Base-by-base conservation (phyloP, 805 yeast species). In the Kodamaea hsintzibuensis region DNA sequence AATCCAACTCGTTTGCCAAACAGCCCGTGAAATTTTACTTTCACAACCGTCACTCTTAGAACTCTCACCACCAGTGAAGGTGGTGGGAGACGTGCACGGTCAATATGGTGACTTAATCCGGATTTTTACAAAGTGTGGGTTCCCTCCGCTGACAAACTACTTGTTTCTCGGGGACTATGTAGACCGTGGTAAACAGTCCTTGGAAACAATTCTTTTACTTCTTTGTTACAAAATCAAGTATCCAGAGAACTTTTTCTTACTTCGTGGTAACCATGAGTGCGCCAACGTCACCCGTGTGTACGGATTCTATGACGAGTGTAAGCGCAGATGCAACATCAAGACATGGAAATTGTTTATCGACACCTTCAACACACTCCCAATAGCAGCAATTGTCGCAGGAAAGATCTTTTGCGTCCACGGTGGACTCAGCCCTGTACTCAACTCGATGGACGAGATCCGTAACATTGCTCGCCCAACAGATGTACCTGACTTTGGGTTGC, bases 281-380 rank as follows among this genome's bases (percentile, higher is more conserved):
- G 98, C 99, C 17, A 91, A 90, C 65, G 96, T 95, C 53, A 93
- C 98, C 1, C 83, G 97, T 59, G 97, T 95, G 33, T 95, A 95
- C 71, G 99, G 99, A 1, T 95, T 95, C 66, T 95, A 91, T 68
- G 99, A 95, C 72, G 99, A 95, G 73, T 95, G 99, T 77, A 95
- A 95, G 69, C 83, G 99, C 64, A 80, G 99, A 57, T 84, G 96
- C 63, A 89, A 88, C 65, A 83, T 92, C 63, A 95, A 93, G 68
- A 88, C 92, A 0, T 95, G 99, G 99, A 91, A 92, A 68, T 73
- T 83, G 27, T 95, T 95, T 65, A 84, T 95, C 61, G 99, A 95
- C 74, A 91, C 97, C 1, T 95, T 95, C 77, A 95, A 95, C 68
- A 89, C 97, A 0, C 77, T 95, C 58, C 99, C 99, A 8, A 86